Percentiles rank a stretch among this genome's conserved stretches.
These are phyloP conservation scores for Silene conica DNA, from an alignment of 148 eudicot genomes.

Conservation along the genomic window DNA sequence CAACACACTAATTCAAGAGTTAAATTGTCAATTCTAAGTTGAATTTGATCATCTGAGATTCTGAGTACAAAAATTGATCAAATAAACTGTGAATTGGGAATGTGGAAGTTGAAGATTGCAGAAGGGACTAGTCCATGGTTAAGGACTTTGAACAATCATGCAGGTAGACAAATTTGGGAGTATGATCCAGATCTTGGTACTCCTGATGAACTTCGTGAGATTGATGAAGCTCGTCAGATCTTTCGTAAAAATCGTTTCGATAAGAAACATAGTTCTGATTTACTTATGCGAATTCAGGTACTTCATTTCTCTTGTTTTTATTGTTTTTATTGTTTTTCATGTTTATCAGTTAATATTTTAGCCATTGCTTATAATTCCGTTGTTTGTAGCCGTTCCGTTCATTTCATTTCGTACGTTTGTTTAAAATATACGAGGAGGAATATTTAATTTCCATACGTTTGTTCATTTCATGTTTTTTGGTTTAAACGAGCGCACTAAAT, in stretches of 20 bases:
- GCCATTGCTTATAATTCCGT: too few relatives aligned
- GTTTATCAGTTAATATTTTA: not conserved
- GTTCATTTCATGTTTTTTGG: too few relatives aligned
- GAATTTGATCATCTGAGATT: not conserved
- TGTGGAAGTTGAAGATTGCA: constrained; percentile 95
- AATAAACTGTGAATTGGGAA: constrained; percentile 17
- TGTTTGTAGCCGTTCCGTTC: too few relatives aligned
- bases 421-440: not conserved
- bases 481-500: too few relatives aligned
- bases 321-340: not conserved
- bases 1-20: too few relatives aligned
- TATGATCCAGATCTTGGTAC: constrained; percentile 64
- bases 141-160: constrained; percentile 57
- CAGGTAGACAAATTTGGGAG: constrained; percentile 92
- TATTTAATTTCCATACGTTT: too few relatives aligned
- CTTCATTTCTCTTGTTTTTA: not conserved
- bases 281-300: constrained; percentile 89
- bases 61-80: not conserved
- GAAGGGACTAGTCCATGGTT: constrained; percentile 76
- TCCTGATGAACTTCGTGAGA: constrained; percentile 49
- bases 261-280: constrained; percentile 78
- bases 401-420: too few relatives aligned
- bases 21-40: not conserved
- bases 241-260: constrained; percentile 56
- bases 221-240: constrained; percentile 56